Conservation (phyloP, 2,329 filamentous ascomycete genomes). For the Kalmusia sp. region DNA sequence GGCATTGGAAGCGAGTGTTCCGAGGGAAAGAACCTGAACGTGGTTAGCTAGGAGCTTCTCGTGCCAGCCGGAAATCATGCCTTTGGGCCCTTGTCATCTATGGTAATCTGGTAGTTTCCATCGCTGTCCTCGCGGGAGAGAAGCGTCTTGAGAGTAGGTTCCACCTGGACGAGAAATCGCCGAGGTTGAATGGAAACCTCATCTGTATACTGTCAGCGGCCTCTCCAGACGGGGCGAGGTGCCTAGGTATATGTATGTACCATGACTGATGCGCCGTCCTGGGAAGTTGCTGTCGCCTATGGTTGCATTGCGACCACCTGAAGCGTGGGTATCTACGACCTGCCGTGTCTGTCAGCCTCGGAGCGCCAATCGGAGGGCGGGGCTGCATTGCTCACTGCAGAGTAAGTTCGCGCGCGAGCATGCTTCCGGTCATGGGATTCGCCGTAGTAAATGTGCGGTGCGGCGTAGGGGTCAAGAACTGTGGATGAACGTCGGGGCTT, state of each 20-base stretch:
- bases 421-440: conserved; percentile 56
- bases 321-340: conserved; percentile 30
- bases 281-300: conserved; percentile 32
- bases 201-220: conserved; percentile 61
- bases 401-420: conserved; percentile 61
- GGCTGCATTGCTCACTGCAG: conserved; percentile 55
- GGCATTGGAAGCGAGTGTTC: conserved; percentile 85
- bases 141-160: conserved; percentile 79
- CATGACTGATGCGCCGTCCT: conserved; percentile 47
- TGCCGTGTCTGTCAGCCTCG: conserved; percentile 24
- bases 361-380: background rate
- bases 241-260: conserved; percentile 31
- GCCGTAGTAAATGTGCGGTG: conserved; percentile 67
- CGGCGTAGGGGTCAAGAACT: conserved; percentile 62
- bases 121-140: conserved; percentile 91
- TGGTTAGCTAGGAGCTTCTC: conserved; percentile 31
- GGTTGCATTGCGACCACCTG: conserved; percentile 39
- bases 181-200: conserved; percentile 73
- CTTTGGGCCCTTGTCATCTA: conserved; percentile 94
- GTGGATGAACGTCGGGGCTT: conserved; percentile 50
- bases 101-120: conserved; percentile 94
- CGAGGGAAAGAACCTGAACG: conserved; percentile 75
- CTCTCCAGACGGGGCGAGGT: background rate
- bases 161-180: conserved; percentile 86
- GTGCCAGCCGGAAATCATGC: conserved; percentile 51